Evolutionary conservation across 2,329 filamentous ascomycete genomes (phyloP).

Genomic region (Pseudocercospora crystallina): DNA sequence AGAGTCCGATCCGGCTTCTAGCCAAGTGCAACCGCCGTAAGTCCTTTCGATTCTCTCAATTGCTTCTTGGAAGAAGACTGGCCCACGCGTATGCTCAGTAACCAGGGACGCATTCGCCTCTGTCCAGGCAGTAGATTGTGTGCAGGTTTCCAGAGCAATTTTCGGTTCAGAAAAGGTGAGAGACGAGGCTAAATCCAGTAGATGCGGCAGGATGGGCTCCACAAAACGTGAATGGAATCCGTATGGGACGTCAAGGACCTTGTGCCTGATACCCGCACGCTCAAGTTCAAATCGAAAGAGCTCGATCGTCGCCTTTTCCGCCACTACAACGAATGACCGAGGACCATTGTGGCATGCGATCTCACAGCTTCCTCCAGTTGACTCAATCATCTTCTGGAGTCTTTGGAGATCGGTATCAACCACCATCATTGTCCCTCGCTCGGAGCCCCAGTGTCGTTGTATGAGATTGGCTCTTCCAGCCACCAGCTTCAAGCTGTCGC

Average conservation of each 20-base stretch:
- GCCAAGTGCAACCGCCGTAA: slow-evolving; percentile 3
- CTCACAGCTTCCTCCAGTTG: background rate
- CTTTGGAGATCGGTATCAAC: slow-evolving; percentile 5
- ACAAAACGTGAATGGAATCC: slow-evolving; percentile 18
- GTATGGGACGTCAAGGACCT: slow-evolving; percentile 13
- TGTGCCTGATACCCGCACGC: slow-evolving; percentile 1
- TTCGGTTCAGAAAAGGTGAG: slow-evolving; percentile 4
- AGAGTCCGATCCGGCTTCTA: slow-evolving; percentile 19
- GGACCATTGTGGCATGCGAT: slow-evolving; percentile 22
- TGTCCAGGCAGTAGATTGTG: background rate
- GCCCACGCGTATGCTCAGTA: slow-evolving; percentile 8
- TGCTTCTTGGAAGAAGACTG: slow-evolving; percentile 13
- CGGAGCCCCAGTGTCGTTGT: slow-evolving; percentile 5
- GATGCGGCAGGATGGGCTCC: slow-evolving; percentile 6
- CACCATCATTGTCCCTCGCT: slow-evolving; percentile 16
- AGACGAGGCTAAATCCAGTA: slow-evolving; percentile 1
- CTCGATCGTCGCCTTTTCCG: background rate
- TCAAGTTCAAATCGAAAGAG: background rate
- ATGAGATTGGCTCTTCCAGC: slow-evolving; percentile 10
- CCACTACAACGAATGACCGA: slow-evolving; percentile 6
- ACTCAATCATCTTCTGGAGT: background rate
- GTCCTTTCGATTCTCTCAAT: slow-evolving; percentile 6
- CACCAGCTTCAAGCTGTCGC: slow-evolving; percentile 11
- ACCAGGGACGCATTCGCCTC: background rate
- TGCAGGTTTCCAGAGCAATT: slow-evolving; percentile 10